phyloP scores from a whole-genome alignment of 2,329 filamentous ascomycete genomes.

The Hysterium pulicare region DNA sequence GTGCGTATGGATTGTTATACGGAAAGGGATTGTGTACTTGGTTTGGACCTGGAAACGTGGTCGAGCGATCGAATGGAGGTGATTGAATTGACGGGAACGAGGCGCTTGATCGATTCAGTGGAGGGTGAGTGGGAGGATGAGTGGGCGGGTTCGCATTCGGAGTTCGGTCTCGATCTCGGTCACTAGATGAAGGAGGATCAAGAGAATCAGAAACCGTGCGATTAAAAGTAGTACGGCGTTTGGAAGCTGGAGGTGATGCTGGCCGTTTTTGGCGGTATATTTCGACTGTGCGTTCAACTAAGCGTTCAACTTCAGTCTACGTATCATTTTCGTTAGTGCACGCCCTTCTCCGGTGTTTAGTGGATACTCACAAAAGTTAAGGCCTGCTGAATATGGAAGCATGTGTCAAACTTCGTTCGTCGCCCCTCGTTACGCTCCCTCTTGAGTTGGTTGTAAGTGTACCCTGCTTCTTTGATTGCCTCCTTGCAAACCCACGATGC shows the following conservation, averaged over 20 bases:
- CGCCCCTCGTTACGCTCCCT: conserved; percentile 29
- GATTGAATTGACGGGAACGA: too few species aligned
- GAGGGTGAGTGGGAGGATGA: conserved; percentile 4
- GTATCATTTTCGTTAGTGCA: not conserved
- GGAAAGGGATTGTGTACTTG: not conserved
- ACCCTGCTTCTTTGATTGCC: conserved; percentile 33
- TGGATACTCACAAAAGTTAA: conserved; percentile 25
- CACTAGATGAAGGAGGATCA: too few species aligned
- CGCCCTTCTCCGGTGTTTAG: not conserved
- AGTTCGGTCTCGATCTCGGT: too few species aligned
- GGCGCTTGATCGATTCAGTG: too few species aligned
- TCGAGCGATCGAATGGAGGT: conserved; percentile 1
- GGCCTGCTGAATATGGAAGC: conserved; percentile 32
- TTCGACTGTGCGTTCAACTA: conserved; percentile 39
- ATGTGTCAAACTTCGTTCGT: conserved; percentile 33
- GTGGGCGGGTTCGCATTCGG: conserved; percentile 14
- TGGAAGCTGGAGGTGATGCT: conserved; percentile 14
- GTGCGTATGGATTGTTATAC: conserved; percentile 6
- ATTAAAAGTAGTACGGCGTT: conserved; percentile 22
- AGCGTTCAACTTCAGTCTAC: conserved; percentile 26
- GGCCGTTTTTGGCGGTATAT: conserved; percentile 27
- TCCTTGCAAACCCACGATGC: conserved; percentile 38
- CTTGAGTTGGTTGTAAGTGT: conserved; percentile 27
- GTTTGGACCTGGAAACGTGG: conserved; percentile 2
- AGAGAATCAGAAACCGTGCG: too few species aligned